Percentiles rank a stretch among this genome's conserved stretches.
phyloP scores from a whole-genome alignment of 2,329 filamentous ascomycete genomes.

The Hortaea werneckii region DNA sequence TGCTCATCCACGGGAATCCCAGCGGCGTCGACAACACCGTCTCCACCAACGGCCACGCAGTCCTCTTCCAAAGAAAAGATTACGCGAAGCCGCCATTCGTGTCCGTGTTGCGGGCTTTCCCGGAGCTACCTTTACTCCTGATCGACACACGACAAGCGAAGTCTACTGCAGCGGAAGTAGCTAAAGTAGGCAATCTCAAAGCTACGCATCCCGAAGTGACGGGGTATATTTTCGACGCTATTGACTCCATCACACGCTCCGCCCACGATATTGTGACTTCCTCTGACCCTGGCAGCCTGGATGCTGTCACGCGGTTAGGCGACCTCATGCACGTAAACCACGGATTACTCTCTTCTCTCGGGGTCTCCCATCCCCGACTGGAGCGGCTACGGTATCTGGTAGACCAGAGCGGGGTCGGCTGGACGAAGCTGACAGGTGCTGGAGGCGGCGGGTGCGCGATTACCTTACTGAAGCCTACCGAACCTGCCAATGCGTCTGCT shows the following conservation, averaged over 20 bases:
- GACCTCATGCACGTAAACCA: slow-evolving; percentile 92
- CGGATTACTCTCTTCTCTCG: slow-evolving; percentile 77
- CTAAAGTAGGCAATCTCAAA: slow-evolving; percentile 68
- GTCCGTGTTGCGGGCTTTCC: slow-evolving; percentile 71
- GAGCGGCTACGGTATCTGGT: slow-evolving; percentile 87
- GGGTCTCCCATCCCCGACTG: slow-evolving; percentile 86
- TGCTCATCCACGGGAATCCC: slow-evolving; percentile 95
- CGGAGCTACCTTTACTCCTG: slow-evolving; percentile 78
- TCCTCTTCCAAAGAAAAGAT: slow-evolving; percentile 75
- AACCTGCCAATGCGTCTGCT: slow-evolving; percentile 28
- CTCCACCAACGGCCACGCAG: slow-evolving; percentile 82
- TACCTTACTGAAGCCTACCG: slow-evolving; percentile 65
- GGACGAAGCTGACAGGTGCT: slow-evolving; percentile 94
- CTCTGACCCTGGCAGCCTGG: slow-evolving; percentile 48
- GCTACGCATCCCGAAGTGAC: slow-evolving; percentile 65
- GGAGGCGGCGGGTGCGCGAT: slow-evolving; percentile 95
- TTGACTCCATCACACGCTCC: slow-evolving; percentile 60
- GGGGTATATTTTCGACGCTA: slow-evolving; percentile 70
- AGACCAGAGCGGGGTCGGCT: slow-evolving; percentile 80
- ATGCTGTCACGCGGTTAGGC: slow-evolving; percentile 63
- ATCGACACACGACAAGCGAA: slow-evolving; percentile 84
- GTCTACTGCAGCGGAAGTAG: slow-evolving; percentile 76
- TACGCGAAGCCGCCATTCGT: slow-evolving; percentile 64
- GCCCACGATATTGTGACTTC: slow-evolving; percentile 43
- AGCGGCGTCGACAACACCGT: slow-evolving; percentile 97